Conservation (phyloP, 345 rosid genomes). For the Jatropha curcas region DNA sequence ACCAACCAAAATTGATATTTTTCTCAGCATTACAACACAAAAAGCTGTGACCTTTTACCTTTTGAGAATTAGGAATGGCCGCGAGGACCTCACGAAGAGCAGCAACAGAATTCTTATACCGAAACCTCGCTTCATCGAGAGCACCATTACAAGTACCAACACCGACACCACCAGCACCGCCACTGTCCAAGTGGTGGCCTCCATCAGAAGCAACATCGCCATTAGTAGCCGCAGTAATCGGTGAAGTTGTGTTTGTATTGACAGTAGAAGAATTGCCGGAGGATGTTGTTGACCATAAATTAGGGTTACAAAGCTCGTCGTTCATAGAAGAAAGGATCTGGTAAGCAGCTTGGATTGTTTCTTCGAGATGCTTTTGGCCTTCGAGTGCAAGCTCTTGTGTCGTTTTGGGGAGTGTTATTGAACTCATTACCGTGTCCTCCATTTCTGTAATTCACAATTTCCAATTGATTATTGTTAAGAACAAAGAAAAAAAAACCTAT, state of each 20-base stretch:
- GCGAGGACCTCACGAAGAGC: conserved; percentile 83
- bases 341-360: conserved; percentile 82
- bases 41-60: conserved; percentile 40
- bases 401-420: conserved; percentile 33
- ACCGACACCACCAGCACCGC: conserved; percentile 36
- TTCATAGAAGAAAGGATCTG: conserved; percentile 86
- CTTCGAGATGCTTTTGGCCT: conserved; percentile 85
- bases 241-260: conserved; percentile 12
- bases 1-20: no score
- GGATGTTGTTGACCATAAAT: conserved; percentile 70
- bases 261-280: conserved; percentile 26
- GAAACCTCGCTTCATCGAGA: conserved; percentile 81
- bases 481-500: neutral
- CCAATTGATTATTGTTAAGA: neutral
- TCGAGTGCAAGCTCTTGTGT: conserved; percentile 85
- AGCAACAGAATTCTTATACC: conserved; percentile 77
- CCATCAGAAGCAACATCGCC: conserved; percentile 53
- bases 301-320: conserved; percentile 90
- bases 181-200: conserved; percentile 47
- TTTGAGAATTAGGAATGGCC: conserved; percentile 75
- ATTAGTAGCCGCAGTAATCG: conserved; percentile 11
- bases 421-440: conserved; percentile 20
- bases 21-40: no score
- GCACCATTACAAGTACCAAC: conserved; percentile 64
- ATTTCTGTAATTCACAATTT: neutral